Evolutionary conservation across 1,284 basidiomycete species (phyloP).

Genomic region (Rhizoctonia solani): DNA sequence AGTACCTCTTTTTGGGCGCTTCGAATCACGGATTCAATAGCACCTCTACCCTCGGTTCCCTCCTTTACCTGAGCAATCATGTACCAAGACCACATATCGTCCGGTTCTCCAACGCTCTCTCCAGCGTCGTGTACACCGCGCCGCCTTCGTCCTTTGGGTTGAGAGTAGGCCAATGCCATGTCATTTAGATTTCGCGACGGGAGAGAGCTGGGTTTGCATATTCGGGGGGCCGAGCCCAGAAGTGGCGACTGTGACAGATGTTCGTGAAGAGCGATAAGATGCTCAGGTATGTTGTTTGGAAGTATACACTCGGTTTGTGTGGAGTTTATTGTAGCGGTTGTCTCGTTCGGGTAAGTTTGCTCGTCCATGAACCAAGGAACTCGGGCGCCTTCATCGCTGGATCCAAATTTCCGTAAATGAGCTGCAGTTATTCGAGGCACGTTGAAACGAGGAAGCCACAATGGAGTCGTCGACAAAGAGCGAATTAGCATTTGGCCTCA

Average conservation of each 20-base stretch:
- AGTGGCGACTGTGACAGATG: constrained; percentile 9
- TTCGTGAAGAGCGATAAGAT: not conserved
- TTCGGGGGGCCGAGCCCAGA: not conserved
- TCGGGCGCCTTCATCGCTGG: not conserved
- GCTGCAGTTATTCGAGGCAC: not conserved
- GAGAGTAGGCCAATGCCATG: constrained; percentile 9
- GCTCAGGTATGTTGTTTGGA: not conserved
- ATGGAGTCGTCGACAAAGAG: too few relatives aligned
- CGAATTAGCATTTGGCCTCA: too few relatives aligned
- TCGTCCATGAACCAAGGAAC: constrained; percentile 26
- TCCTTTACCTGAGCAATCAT: constrained; percentile 38
- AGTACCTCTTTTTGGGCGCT: constrained; percentile 31
- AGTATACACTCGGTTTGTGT: not conserved
- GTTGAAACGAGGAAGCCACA: not conserved
- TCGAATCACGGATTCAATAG: constrained; percentile 33
- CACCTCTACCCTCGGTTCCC: constrained; percentile 38
- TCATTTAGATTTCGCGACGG: not conserved
- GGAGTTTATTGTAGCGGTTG: not conserved
- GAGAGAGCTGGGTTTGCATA: constrained; percentile 9
- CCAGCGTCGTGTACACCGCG: constrained; percentile 16
- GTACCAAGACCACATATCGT: constrained; percentile 37
- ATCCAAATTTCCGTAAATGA: not conserved
- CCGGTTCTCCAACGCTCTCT: constrained; percentile 24
- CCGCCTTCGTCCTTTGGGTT: constrained; percentile 9
- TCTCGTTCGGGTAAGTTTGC: not conserved